These are phyloP conservation scores for Dovyalis caffra DNA, from an alignment of 345 rosid genomes.

Conservation along the genomic window DNA sequence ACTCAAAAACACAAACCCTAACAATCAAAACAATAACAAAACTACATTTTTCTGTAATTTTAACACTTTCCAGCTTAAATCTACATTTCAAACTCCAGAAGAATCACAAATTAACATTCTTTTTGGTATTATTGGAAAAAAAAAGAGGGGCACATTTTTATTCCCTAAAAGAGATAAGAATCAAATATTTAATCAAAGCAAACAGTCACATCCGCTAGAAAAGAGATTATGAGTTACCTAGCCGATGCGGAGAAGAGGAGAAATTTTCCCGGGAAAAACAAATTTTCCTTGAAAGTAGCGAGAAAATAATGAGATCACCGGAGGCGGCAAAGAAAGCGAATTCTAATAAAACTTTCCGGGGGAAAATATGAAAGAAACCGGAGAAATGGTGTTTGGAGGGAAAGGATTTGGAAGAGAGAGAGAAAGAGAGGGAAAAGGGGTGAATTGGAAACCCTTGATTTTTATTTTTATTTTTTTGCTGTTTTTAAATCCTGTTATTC, in stretches of 20 bases:
- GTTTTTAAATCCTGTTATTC: background rate
- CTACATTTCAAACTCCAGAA: background rate
- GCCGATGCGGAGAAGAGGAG: background rate
- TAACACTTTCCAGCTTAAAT: background rate
- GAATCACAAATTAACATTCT: background rate
- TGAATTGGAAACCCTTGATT: slow-evolving; percentile 29
- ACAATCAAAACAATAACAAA: background rate
- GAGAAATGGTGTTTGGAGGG: slow-evolving; percentile 28
- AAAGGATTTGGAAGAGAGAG: slow-evolving; percentile 22
- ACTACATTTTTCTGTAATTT: background rate
- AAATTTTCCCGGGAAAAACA: slow-evolving; percentile 4
- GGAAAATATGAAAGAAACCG: background rate
- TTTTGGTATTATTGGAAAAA: background rate
- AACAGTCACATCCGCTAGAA: background rate
- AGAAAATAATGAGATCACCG: background rate
- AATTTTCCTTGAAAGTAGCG: background rate
- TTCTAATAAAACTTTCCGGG: background rate
- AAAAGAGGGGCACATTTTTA: too few species aligned
- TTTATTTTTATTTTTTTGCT: background rate
- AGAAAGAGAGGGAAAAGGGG: background rate
- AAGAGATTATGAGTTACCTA: slow-evolving; percentile 13
- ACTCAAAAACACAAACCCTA: background rate
- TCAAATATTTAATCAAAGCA: background rate
- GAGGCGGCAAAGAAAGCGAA: background rate
- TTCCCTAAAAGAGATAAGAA: too few species aligned